Evolutionary conservation across 108 stramenopile genomes (phyloP), one percentile per base, ranked within the genome.

Genomic region (Pseudonitzschia multiseries): DNA sequence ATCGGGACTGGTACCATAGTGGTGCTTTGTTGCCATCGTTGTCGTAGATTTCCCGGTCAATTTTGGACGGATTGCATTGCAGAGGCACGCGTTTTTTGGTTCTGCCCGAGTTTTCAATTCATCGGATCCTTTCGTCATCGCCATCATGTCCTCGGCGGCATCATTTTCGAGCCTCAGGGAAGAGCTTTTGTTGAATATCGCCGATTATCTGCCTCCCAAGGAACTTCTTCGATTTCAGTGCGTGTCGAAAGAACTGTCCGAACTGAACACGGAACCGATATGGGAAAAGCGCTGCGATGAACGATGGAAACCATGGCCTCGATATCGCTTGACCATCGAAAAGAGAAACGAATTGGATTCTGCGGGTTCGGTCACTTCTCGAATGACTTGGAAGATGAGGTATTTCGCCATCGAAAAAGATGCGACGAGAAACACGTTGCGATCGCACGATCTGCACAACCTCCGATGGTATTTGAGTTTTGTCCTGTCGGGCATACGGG

Each of bases 301-400:
- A 21, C 64, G 64, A 41, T 65, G 64, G 64, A 43, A 40, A 65
- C 13, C 64, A 41, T 65, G 64, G 64, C 64, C 64, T n/a, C 64
- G 64, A 40, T 65, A 43, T 3, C 64, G 42, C 4, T 20, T 65
- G 8, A 65, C 64, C 13, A 15, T 17, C 31, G n/a, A 65, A 41
- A 40, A 22, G 28, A 20, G 42, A 41, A 6, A 40, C 24, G 64
- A 65, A 18, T 18, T 48, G 46, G 18, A 14, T 18, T 48, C 46
- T 5, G 13, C 1, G 46, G 46, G 46, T 18, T 18, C 46, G 14
- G 46, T 2, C 14, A 48, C 46, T 10, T 48, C 12, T 18, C 17
- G 46, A 14, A 48, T 48, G 46, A 48, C 41, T 13, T 65, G 64
- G 64, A 65, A 65, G n/a, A 17, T 6, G 24, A 28, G 64, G 41